Evolutionary conservation across 768 basidiomycete species (phyloP).

Genomic region (Crepidotus variabilis): DNA sequence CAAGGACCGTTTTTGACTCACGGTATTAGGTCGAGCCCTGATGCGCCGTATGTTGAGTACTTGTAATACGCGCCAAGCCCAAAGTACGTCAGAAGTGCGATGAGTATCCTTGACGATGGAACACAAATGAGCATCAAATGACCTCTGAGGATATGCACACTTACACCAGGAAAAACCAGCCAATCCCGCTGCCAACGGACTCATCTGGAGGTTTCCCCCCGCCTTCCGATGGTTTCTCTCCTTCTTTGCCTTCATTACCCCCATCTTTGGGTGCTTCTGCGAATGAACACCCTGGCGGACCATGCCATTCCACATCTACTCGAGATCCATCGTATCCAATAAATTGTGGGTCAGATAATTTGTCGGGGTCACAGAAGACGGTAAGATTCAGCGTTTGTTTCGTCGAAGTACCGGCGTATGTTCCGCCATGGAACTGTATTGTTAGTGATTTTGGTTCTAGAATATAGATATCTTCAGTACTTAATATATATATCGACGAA

Average conservation of each 20-base stretch:
- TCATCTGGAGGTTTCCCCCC: constrained; percentile 24
- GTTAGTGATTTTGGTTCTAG: constrained; percentile 53
- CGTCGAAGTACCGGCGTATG: constrained; percentile 53
- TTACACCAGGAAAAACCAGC: constrained; percentile 86
- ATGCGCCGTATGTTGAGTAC: constrained; percentile 82
- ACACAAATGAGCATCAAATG: constrained; percentile 1
- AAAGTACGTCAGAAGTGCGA: constrained; percentile 71
- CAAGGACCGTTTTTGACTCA: constrained; percentile 33
- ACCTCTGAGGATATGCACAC: constrained; percentile 20
- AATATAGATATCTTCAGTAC: constrained; percentile 4
- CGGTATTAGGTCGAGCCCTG: constrained; percentile 82
- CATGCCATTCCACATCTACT: constrained; percentile 58
- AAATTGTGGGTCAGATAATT: constrained; percentile 45
- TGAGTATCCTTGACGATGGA: constrained; percentile 41
- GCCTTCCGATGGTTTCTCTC: constrained; percentile 28
- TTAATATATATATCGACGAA: background rate
- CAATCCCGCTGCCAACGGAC: constrained; percentile 68
- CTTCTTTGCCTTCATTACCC: constrained; percentile 25
- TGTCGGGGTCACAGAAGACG: constrained; percentile 49
- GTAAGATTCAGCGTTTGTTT: constrained; percentile 61
- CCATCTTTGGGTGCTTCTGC: constrained; percentile 16
- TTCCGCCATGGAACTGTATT: constrained; percentile 52
- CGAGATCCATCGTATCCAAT: constrained; percentile 55
- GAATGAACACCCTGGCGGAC: constrained; percentile 54
- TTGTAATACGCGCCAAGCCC: constrained; percentile 83